Evolutionary conservation across 2,329 filamentous ascomycete genomes (phyloP).

Genomic region (Incumbomyces delicatus): DNA sequence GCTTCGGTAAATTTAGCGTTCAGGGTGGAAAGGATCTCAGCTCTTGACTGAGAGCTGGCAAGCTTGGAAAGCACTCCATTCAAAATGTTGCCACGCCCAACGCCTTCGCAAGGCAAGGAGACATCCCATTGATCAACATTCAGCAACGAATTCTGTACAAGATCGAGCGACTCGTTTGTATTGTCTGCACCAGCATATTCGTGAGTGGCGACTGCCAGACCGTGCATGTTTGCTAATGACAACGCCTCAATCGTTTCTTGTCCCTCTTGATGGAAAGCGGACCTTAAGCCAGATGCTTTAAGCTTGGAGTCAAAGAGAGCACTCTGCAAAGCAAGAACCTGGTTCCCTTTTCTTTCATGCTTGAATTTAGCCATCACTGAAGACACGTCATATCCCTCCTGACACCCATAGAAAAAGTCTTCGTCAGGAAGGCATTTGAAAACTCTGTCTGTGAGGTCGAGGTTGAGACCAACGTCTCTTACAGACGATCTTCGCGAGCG

Average conservation of each 20-base stretch:
- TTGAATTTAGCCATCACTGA: conserved; percentile 75
- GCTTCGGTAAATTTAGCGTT: background rate
- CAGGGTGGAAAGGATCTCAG: background rate
- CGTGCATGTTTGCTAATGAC: conserved; percentile 71
- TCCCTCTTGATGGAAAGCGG: conserved; percentile 40
- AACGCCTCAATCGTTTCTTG: conserved; percentile 34
- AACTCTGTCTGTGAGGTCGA: conserved; percentile 65
- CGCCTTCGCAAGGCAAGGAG: conserved; percentile 55
- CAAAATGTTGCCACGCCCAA: conserved; percentile 62
- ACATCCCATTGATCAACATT: conserved; percentile 89
- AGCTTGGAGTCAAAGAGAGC: conserved; percentile 85
- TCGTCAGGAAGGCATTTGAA: conserved; percentile 93
- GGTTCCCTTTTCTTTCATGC: conserved; percentile 78
- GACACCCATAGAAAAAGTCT: conserved; percentile 87
- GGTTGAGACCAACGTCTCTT: conserved; percentile 45
- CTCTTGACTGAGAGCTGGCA: background rate
- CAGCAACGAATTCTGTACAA: conserved; percentile 35
- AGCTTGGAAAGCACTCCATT: conserved; percentile 57
- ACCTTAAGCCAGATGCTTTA: conserved; percentile 20
- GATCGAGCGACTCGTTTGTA: background rate
- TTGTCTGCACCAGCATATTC: conserved; percentile 28
- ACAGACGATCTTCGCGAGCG: conserved; percentile 57
- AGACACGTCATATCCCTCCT: conserved; percentile 64
- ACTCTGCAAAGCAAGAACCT: conserved; percentile 80
- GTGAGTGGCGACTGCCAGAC: conserved; percentile 65